Base-by-base conservation (phyloP, 2,329 filamentous ascomycete species). In the Hymenoscyphus occultus region DNA sequence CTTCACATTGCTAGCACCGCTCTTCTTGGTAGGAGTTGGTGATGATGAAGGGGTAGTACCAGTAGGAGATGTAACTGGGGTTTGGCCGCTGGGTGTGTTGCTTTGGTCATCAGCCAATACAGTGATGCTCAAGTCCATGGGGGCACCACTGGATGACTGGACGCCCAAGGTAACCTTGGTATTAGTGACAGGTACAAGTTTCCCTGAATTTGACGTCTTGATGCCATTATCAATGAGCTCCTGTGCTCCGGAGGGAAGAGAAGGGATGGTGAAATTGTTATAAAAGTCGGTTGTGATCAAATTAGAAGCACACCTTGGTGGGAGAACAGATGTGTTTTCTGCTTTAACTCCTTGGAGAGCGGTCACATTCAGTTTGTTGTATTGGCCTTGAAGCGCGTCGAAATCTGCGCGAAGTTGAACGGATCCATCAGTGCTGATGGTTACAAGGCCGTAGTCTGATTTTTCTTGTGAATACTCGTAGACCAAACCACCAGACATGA, bases 391-490 rank as follows among this genome's bases (percentile, higher is more conserved):
- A 66, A 98, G 86, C 69, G 90, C 89, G 75, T 90, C 85, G 78
- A 83, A 93, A 76, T 93, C 90, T 28, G 78, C 70, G 42, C 86
- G 80, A 56, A 92, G 80, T 58, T 81, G 80, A 63, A 86, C 82
- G 19, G 81, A 84, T 69, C 81, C 82, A 71, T 88, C 84, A 65
- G 76, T 77, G 71, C 84, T 84, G 71, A 91, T 78, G 69, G 84
- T 73, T 68, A 91, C 88, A 7, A 93, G 82, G 61, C 87, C 87
- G 66, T 82, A 89, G 74, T 86, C 79, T 75, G 89, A 88, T 54
- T 79, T 77, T 75, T 93, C 91, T 77, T 93, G 83, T 0, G 86
- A 87, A 77, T 86, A 94, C 78, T 95, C 90, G 80, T 94, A 95
- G 57, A 94, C 90, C 57, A 95, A 82, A 69, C 90, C 91, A 68